Evolutionary conservation across 1,139 yeast genomes (phyloP).

Genomic region (Hyphopichia fennica): DNA sequence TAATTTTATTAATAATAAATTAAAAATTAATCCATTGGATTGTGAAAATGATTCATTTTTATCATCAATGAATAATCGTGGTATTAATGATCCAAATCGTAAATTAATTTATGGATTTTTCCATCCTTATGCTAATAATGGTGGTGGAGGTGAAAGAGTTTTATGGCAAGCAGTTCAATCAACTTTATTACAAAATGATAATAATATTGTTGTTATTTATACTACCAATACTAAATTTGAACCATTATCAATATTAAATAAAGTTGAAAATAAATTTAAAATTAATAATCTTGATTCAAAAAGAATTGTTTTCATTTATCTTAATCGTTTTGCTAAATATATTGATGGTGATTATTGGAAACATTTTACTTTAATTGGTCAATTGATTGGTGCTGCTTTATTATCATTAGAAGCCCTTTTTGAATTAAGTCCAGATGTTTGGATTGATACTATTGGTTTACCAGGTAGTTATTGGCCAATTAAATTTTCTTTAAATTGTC

Average conservation of each 20-base stretch:
- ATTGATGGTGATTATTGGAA: conserved; percentile 80
- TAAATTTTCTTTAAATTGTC: conserved; percentile 55
- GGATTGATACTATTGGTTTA: conserved; percentile 92
- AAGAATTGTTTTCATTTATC: conserved; percentile 71
- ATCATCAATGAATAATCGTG: conserved; percentile 33
- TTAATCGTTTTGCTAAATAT: conserved; percentile 54
- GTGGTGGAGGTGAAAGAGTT: conserved; percentile 98
- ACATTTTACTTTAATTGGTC: conserved; percentile 79
- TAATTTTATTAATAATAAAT: conserved; percentile 40
- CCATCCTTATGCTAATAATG: conserved; percentile 95
- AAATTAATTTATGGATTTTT: conserved; percentile 72
- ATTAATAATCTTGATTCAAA: conserved; percentile 45
- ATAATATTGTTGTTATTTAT: conserved; percentile 70
- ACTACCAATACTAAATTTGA: conserved; percentile 63
- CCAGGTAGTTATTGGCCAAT: conserved; percentile 75
- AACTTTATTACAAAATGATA: conserved; percentile 53
- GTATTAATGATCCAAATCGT: conserved; percentile 38
- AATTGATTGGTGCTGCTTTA: conserved; percentile 75
- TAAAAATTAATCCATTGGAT: conserved; percentile 37
- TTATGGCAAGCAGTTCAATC: conserved; percentile 90
- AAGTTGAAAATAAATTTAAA: conserved; percentile 66
- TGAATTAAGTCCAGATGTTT: conserved; percentile 80
- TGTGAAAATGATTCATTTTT: conserved; percentile 24
- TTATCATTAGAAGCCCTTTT: conserved; percentile 71
- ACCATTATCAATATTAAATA: conserved; percentile 54